These are phyloP conservation scores for Hansenula anomala DNA, from an alignment of 1,139 yeast species.

Conservation along the genomic window DNA sequence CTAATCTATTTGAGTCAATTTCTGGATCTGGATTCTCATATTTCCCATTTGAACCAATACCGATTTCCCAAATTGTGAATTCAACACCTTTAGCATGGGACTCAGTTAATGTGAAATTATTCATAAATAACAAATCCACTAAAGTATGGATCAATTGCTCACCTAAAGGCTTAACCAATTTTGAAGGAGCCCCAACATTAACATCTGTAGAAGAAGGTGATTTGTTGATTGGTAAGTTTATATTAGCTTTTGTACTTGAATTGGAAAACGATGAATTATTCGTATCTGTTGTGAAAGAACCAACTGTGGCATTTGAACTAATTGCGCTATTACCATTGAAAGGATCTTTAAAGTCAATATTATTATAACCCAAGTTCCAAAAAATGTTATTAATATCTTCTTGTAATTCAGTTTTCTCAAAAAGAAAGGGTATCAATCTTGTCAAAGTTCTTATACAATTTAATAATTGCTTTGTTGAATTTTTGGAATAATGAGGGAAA, in stretches of 20 bases:
- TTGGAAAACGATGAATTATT: slow-evolving; percentile 2
- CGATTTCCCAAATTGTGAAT: slow-evolving; percentile 66
- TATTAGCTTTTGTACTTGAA: slow-evolving; percentile 1
- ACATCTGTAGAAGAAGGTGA: slow-evolving; percentile 20
- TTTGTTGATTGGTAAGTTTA: slow-evolving; percentile 13
- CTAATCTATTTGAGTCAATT: slow-evolving; percentile 63
- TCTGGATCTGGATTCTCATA: slow-evolving; percentile 43
- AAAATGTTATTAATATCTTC: slow-evolving; percentile 34
- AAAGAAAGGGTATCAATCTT: slow-evolving; percentile 61
- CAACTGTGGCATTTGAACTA: slow-evolving; percentile 30
- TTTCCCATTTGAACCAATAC: slow-evolving; percentile 50
- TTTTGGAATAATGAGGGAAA: slow-evolving; percentile 22
- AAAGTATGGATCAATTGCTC: slow-evolving; percentile 40
- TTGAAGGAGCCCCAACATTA: slow-evolving; percentile 13
- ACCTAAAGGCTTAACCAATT: slow-evolving; percentile 39
- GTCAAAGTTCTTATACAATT: slow-evolving; percentile 67
- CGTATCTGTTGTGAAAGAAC: slow-evolving; percentile 33
- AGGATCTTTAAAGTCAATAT: slow-evolving; percentile 7
- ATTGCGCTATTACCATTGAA: background rate
- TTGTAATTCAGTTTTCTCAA: slow-evolving; percentile 40
- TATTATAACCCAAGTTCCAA: slow-evolving; percentile 34
- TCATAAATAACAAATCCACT: slow-evolving; percentile 51
- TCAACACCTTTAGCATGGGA: slow-evolving; percentile 25
- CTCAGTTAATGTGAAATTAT: slow-evolving; percentile 50
- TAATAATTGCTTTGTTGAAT: slow-evolving; percentile 30